A percentile compares a stretch with the other conserved stretches of the same genome.
Conservation (phyloP, 2,329 filamentous ascomycete species). For the Colletotrichum musicola region DNA sequence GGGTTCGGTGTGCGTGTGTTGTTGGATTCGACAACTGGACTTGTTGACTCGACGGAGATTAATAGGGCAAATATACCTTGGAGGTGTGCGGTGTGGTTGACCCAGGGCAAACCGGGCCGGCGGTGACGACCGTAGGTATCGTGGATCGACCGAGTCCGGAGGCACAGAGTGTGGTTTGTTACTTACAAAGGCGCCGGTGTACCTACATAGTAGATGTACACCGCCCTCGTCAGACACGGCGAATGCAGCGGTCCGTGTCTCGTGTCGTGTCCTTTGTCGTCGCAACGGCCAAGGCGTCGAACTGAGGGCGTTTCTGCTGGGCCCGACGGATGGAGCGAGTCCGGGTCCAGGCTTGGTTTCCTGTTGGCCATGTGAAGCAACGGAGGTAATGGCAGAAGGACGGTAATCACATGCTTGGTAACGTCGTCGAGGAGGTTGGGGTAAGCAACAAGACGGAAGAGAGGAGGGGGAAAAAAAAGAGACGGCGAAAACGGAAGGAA, state of each 20-base stretch:
- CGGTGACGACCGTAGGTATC: not conserved
- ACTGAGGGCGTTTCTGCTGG: constrained; percentile 9
- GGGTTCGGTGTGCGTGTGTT: not conserved
- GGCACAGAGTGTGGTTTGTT: not conserved
- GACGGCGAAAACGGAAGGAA: not conserved
- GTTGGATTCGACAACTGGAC: too few species aligned
- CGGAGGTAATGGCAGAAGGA: not conserved
- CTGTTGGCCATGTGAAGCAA: not conserved
- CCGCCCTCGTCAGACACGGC: not conserved
- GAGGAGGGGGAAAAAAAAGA: not conserved
- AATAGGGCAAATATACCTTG: too few species aligned
- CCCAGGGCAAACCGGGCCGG: constrained; percentile 4
- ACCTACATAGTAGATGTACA: too few species aligned
- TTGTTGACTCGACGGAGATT: too few species aligned
- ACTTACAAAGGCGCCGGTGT: too few species aligned
- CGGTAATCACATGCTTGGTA: constrained; percentile 27
- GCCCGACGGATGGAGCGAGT: constrained; percentile 13
- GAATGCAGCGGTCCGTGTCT: not conserved
- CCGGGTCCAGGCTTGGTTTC: not conserved
- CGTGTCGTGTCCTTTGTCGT: not conserved
- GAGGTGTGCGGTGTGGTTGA: not conserved
- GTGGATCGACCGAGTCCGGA: not conserved
- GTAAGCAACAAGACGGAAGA: not conserved
- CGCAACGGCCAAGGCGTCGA: not conserved
- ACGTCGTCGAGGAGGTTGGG: not conserved